Evolutionary conservation across 805 yeast species (phyloP).

Genomic region (Tetrapisispora fleetii): DNA sequence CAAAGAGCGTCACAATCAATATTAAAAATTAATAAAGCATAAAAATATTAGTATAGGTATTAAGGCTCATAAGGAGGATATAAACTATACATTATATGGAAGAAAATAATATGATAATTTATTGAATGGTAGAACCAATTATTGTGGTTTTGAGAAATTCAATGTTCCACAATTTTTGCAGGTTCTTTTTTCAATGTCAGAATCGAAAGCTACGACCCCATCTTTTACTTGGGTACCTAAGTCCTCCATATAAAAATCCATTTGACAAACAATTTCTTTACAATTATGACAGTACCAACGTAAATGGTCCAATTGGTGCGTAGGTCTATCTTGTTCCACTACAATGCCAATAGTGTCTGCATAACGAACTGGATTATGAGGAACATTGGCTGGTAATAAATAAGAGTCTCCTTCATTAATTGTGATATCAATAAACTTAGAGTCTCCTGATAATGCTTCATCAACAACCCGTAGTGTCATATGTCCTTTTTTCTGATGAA

Average conservation of each 20-base stretch:
- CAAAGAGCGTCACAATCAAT: background rate
- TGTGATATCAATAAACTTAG: conserved; percentile 60
- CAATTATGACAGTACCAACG: conserved; percentile 85
- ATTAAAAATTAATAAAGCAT: too few species aligned
- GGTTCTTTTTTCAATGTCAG: conserved; percentile 51
- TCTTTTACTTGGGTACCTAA: conserved; percentile 84
- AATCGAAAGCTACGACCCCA: conserved; percentile 65
- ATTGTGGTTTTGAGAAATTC: conserved; percentile 32
- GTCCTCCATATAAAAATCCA: conserved; percentile 64
- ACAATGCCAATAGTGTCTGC: conserved; percentile 83
- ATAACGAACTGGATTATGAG: conserved; percentile 85
- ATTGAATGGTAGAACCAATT: background rate
- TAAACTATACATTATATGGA: background rate
- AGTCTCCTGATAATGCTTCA: conserved; percentile 31
- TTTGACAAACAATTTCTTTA: conserved; percentile 53
- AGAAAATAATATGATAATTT: too few species aligned
- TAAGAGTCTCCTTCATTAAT: conserved; percentile 86
- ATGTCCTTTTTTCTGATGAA: conserved; percentile 75
- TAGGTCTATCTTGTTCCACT: conserved; percentile 85
- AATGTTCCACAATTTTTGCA: conserved; percentile 67
- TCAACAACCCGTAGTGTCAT: conserved; percentile 82
- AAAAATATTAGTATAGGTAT: too few species aligned
- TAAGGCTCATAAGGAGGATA: background rate
- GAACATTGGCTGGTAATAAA: conserved; percentile 71
- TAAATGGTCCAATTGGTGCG: conserved; percentile 55